Evolutionary conservation across 2,329 filamentous ascomycete species (phyloP), one percentile per base, ranked within the genome.

Genomic region (Aspergillus brunneoviolaceus): DNA sequence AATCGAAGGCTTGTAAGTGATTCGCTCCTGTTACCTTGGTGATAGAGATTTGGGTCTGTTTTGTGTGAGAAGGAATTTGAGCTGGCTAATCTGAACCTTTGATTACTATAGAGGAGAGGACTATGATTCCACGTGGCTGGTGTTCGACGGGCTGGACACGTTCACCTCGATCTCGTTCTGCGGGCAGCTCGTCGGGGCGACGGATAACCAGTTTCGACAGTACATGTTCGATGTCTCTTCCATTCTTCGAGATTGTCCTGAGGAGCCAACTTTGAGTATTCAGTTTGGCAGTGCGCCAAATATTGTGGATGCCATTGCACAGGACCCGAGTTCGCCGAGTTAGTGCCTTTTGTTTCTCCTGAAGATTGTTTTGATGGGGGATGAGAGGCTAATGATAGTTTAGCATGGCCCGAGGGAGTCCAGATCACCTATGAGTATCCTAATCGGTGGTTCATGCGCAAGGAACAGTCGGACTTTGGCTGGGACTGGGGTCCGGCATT

Each of bases 401-500:
- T 45, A 77, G 79, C 76, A 47, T 86, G 83, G 82, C 83, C 84
- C 0, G 66, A 64, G 58, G 75, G 73, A 9, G 77, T 85, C 3
- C 76, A 85, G 63, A 71, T 76, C 16, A 51, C 77, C 0, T 85
- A 79, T 59, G 83, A 86, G 62, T 85, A 84, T 52, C 69, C 76
- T 0, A 82, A 85, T 59, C 77, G 82, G 6, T 79, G 81, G 69
- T 86, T 83, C 62, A 82, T 87, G 39, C 79, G 85, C 31, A 87
- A 88, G 67, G 81, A 87, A 67, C 83, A 87, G 68, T 84, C 78
- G 7, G 85, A 87, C 68, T 87, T 87, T 69, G 86, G 86, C 2
- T 88, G 85, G 86, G 85, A 87, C 61, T 86, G 84, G 84, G 84
- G 84, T 10, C 84, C 84, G 10, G 83, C 82, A 0, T 86, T 88